Conservation (phyloP, 192 early-diverging fungal genomes). For the Phlyctochytrium bullatum region DNA sequence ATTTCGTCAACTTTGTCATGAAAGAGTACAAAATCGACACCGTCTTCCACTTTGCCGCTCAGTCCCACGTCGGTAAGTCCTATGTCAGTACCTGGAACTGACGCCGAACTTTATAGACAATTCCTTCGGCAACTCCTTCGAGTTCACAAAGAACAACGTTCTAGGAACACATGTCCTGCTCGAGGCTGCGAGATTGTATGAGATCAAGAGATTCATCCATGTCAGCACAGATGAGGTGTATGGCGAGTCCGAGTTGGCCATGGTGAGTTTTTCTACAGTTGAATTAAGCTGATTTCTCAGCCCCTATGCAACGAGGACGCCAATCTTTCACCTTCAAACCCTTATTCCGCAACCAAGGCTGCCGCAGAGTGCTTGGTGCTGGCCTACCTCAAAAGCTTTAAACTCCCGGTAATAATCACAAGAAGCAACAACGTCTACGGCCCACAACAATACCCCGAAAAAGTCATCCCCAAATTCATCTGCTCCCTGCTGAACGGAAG, state of each 20-base stretch:
- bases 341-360: slow-evolving; percentile 83
- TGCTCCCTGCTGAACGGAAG: slow-evolving; percentile 54
- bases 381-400: slow-evolving; percentile 75
- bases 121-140: slow-evolving; percentile 79
- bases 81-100: not conserved
- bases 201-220: slow-evolving; percentile 67
- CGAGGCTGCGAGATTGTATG: slow-evolving; percentile 59
- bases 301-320: slow-evolving; percentile 62
- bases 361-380: slow-evolving; percentile 76
- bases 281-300: slow-evolving; percentile 34
- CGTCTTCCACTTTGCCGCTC: slow-evolving; percentile 77
- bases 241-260: slow-evolving; percentile 62
- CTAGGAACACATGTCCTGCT: slow-evolving; percentile 79
- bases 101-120: slow-evolving; percentile 57
- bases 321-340: slow-evolving; percentile 69
- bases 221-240: slow-evolving; percentile 84
- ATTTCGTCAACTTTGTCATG: slow-evolving; percentile 63
- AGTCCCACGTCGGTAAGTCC: slow-evolving; percentile 65
- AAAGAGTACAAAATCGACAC: slow-evolving; percentile 67
- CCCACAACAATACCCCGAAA: slow-evolving; percentile 79
- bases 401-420: slow-evolving; percentile 74
- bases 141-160: slow-evolving; percentile 76
- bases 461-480: slow-evolving; percentile 82
- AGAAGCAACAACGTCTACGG: slow-evolving; percentile 81
- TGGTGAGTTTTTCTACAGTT: slow-evolving; percentile 27